Evolutionary conservation across 1,284 basidiomycete species (phyloP).

Genomic region (Thecaphora frezii): DNA sequence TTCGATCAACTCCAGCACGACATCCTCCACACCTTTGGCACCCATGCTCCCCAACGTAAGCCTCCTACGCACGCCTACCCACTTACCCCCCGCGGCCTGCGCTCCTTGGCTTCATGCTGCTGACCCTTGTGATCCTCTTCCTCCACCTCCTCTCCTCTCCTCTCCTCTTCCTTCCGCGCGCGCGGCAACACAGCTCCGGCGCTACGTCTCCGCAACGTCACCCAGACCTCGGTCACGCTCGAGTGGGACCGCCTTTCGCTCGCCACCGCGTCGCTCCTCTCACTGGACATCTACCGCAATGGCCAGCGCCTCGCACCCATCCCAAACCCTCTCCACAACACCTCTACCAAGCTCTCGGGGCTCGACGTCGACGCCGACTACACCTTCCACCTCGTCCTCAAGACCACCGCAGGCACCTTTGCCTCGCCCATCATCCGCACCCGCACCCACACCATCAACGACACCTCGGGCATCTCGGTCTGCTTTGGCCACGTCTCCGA

Average conservation of each 20-base stretch:
- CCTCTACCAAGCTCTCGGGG: slow-evolving; percentile 54
- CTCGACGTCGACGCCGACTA: slow-evolving; percentile 55
- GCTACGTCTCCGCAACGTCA: slow-evolving; percentile 51
- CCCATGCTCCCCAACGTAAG: slow-evolving; percentile 42
- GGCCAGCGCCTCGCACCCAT: slow-evolving; percentile 52
- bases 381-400: slow-evolving; percentile 56
- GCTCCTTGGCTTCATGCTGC: neutral
- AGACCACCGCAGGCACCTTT: slow-evolving; percentile 53
- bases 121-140: neutral
- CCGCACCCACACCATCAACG: slow-evolving; percentile 52
- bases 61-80: slow-evolving; percentile 33
- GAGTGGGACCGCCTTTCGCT: slow-evolving; percentile 54
- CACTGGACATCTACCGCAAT: slow-evolving; percentile 56
- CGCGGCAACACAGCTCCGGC: slow-evolving; percentile 34
- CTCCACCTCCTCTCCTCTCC: neutral
- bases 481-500: slow-evolving; percentile 52
- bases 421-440: slow-evolving; percentile 44
- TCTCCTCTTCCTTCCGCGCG: neutral
- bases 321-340: slow-evolving; percentile 53
- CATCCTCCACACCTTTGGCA: slow-evolving; percentile 52
- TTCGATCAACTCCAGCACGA: slow-evolving; percentile 55
- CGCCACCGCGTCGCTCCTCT: slow-evolving; percentile 48
- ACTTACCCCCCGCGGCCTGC: slow-evolving; percentile 12
- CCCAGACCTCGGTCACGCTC: slow-evolving; percentile 55
- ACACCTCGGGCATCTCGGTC: slow-evolving; percentile 54